Base-by-base conservation (phyloP, 345 rosid species). In the Populus alba region DNA sequence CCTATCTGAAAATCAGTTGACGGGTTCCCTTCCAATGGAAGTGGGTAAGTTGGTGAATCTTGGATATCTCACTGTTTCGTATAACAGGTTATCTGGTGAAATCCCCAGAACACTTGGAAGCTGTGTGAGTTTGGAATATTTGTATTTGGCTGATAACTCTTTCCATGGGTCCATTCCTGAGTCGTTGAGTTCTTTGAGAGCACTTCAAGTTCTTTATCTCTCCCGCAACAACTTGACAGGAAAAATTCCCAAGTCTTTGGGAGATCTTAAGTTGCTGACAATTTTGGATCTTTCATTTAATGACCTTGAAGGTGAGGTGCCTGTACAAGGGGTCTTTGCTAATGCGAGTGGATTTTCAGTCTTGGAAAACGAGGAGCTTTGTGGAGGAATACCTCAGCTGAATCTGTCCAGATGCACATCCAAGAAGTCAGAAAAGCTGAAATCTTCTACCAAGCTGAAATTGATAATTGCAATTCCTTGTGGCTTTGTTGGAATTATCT, bases 151-250 rank as follows among this genome's bases (percentile, higher is more conserved):
- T 8, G 68, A 47, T 8, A 79, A 79, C 68, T n/a, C 43, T 2
- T 22, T 79, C 3, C 23, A 68, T 33, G 82, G 82, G 38, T 33
- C 59, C 27, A 74, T 68, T 59, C 78, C 78, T 5, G 3, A 29
- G 15, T 68, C 78, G 20, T 39, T 79, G n/a, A 65, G 6, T 43
- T 37, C 49, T 1, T 59, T 79, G 63, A 74, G 65, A 79, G 78
- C 35, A 3, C 37, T 79, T 23, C 63, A 68, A 27, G 1, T 8
- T 39, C 29, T 74, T 29, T 39, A 79, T 23, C 62, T 80, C 35
- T 79, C 82, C 1, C 31, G 45, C 20, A 79, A 79, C 27, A 73
- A 68, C 25, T 43, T 79, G 33, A 41, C 75, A 2, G 82, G 82
- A 35, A 20, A 69, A 7, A 61, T 80, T 61, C 78, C 82, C 4